Conservation (phyloP, 2,329 filamentous ascomycete species). For the Pseudopyrenochaeta lycopersici region DNA sequence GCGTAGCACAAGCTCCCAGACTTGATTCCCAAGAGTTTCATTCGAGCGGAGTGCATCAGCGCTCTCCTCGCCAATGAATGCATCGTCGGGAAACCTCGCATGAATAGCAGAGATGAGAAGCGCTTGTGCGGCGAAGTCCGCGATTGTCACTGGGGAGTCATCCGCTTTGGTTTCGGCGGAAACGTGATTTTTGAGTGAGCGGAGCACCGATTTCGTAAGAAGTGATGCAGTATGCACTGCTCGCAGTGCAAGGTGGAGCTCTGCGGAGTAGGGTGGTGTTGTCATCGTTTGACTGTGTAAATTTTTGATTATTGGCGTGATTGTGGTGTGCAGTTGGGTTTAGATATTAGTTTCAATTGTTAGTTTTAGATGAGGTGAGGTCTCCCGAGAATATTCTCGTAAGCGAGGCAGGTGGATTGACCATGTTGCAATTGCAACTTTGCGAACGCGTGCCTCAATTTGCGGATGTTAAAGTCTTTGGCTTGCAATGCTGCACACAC, state of each 20-base stretch:
- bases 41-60: conserved; percentile 62
- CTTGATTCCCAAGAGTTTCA: conserved; percentile 58
- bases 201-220: conserved; percentile 65
- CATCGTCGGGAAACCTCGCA: conserved; percentile 62
- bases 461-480: no score
- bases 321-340: conserved; percentile 14
- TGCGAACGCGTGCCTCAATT: no score
- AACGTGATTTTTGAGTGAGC: conserved; percentile 56
- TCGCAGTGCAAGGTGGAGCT: conserved; percentile 42
- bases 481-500: no score
- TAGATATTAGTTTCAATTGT: conserved; percentile 11
- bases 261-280: conserved; percentile 29
- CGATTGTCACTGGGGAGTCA: conserved; percentile 68
- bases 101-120: conserved; percentile 67
- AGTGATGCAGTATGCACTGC: conserved; percentile 65
- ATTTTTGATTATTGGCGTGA: conserved; percentile 6
- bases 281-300: conserved; percentile 8
- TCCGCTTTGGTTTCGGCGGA: conserved; percentile 66
- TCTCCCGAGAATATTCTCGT: neutral
- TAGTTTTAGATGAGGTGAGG: conserved; percentile 21
- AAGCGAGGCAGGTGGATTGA: conserved; percentile 1
- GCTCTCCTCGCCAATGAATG: conserved; percentile 70
- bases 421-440: neutral
- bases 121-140: conserved; percentile 71
- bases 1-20: conserved; percentile 63